Base-by-base conservation (phyloP, 192 early-diverging fungal genomes). In the Entomortierella parvispora region DNA sequence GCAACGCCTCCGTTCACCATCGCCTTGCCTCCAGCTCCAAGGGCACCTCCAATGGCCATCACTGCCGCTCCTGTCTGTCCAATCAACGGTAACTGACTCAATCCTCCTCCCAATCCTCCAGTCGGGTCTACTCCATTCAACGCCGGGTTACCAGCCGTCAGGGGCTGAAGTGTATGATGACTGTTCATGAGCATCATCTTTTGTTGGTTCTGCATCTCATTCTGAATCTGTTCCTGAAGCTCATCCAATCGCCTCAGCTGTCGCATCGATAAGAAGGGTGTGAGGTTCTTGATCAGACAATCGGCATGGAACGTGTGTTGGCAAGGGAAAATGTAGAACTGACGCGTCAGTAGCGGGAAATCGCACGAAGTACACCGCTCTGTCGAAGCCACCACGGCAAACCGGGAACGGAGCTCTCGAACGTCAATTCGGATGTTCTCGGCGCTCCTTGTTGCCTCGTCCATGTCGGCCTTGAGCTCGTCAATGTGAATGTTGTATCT, bases 291-390 rank as follows among this genome's bases (percentile, higher is more conserved):
- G 25, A 90, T 92, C 50, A 99, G 77, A 78, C 96, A 99, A 68
- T 98, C 95, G 8, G 92, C 86, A 80, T 99, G 98, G 84, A 95
- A 97, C 6, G 90, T 89, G 74, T 98, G 97, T 61, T 95, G 91
- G 72, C 98, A 99, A 2, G 96, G 96, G 61, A 98, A 99, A 26
- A 95, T 89, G 62, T 95, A 96, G 69, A 98, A 97, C 80, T 94
- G 93, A 17, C 94, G 84, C 20, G 91, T 86, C 72, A 96, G 82
- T 33, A 99, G 78, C 10, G 95, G 90, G 49, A 86, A 82, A 3
- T 85, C 69, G 63, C 98, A 99, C 2, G 88, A 42, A 33, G 91
- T 87, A 70, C 98, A 99, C 32, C 82, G 72, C 65, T 97, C 94
- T 3, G 83, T 82, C 0, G 91, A 84, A 2, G 87, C 82, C 7